Evolutionary conservation across 768 basidiomycete genomes (phyloP), one percentile per base, ranked within the genome.

Genomic region (Serendipita sp.): DNA sequence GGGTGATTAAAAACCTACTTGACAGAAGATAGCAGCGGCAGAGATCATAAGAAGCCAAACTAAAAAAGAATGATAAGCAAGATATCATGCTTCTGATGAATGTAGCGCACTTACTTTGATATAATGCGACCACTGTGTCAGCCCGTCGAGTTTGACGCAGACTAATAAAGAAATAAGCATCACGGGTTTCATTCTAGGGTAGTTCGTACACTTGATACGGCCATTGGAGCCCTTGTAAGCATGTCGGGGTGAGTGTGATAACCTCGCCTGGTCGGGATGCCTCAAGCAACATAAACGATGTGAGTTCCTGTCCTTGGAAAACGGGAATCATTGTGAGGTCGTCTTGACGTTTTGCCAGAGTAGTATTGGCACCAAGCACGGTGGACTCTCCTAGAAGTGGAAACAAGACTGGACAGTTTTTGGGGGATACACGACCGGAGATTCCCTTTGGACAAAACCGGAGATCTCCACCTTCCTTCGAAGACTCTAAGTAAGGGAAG

Each of bases 1-100:
- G 30, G 17, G 31, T 24, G 24, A 9, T 58, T 11, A 31, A 58
- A 11, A 28, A 31, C 53, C 17, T 33, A 58, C 53, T 31, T 58
- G 5, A 24, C 17, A 17, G 30, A 58, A 58, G 9, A 58, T 28
- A 17, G 53, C 53, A 31, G 31, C 22, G 7, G 28, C 53, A 11
- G 53, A 58, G 9, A 58, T n/a, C 20, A 58, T n/a, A 22, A 58
- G 30, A 58, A 58, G 53, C 53, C n/a, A 31, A 22, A 31, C 53
- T 58, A 31, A 58, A 58, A 58, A 9, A n/a, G 45, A 48, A 5
- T 5, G 45, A 20, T 20, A 5, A 28, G n/a, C 26, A 9, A 48
- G n/a, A n/a, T 20, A n/a, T 20, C 45, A 48, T 17, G 7, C 5
- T 5, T 20, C 7, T 7, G 20, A 48, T 48, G 45, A 48, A 28